These are phyloP conservation scores for Morella rubra DNA, from an alignment of 306 rosid species.

Conservation along the genomic window DNA sequence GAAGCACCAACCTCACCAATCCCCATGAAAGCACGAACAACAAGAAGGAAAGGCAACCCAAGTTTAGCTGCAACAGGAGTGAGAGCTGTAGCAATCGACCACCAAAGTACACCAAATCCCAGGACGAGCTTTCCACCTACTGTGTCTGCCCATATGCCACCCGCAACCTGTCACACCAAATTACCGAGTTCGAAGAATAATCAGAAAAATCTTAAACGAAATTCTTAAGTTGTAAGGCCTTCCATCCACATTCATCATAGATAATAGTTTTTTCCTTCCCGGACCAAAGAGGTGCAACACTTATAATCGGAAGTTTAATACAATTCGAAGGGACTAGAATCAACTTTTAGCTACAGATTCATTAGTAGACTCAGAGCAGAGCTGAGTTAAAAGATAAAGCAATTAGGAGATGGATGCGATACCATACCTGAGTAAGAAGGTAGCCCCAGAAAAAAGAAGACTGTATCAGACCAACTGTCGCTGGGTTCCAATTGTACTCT, in stretches of 20 bases:
- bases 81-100: conserved; percentile 82
- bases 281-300: background rate
- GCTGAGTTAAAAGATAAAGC: background rate
- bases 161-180: conserved; percentile 77
- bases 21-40: conserved; percentile 95
- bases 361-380: background rate
- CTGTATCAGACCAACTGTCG: conserved; percentile 88
- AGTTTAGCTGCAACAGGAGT: conserved; percentile 95
- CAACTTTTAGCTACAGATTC: no score
- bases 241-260: background rate
- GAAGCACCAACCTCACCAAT: conserved; percentile 79
- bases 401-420: background rate
- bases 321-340: no score
- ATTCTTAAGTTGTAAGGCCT: background rate
- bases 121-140: conserved; percentile 89
- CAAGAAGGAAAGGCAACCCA: conserved; percentile 87
- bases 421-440: conserved; percentile 86
- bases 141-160: conserved; percentile 98
- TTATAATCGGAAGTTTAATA: background rate
- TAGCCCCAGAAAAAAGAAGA: conserved; percentile 99
- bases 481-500: conserved; percentile 82
- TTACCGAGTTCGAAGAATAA: conserved; percentile 23
- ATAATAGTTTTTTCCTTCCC: background rate
- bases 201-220: background rate
- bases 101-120: conserved; percentile 95